Conservation (phyloP, 2,329 filamentous ascomycete species). For the Cordyceps farinosa region DNA sequence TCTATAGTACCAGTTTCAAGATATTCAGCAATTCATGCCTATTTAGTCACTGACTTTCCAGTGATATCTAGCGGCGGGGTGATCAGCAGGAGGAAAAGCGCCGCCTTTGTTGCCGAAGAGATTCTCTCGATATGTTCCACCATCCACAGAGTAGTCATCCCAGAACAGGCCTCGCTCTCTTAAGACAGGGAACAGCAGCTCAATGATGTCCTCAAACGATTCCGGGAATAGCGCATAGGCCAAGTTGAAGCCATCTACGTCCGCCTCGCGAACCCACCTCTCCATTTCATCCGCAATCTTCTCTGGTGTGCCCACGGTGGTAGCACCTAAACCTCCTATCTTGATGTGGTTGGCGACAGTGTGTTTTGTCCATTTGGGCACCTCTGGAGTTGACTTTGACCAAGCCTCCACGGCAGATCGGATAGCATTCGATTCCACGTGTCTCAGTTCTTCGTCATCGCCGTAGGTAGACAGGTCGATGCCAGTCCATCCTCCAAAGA, state of each 20-base stretch:
- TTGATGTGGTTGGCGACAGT: conserved; percentile 32
- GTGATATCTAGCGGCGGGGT: conserved; percentile 38
- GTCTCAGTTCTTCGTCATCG: conserved; percentile 60
- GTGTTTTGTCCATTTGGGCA: conserved; percentile 35
- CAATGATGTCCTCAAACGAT: conserved; percentile 64
- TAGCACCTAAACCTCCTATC: conserved; percentile 31
- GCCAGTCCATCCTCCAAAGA: conserved; percentile 66
- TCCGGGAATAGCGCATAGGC: conserved; percentile 44
- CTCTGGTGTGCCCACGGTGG: conserved; percentile 30
- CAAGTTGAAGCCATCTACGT: conserved; percentile 57
- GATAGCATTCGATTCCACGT: conserved; percentile 60
- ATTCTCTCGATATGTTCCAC: conserved; percentile 43
- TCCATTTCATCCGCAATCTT: conserved; percentile 33
- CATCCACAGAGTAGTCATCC: conserved; percentile 42
- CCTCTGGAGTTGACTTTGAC: conserved; percentile 36
- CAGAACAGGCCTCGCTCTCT: conserved; percentile 54
- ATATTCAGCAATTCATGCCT: neutral
- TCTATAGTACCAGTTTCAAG: too few relatives aligned
- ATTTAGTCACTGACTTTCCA: conserved; percentile 34
- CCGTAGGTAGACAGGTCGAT: conserved; percentile 59
- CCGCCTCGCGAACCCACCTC: conserved; percentile 46
- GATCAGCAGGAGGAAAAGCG: conserved; percentile 34
- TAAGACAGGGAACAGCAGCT: conserved; percentile 61
- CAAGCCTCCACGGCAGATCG: conserved; percentile 47
- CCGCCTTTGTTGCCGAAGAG: conserved; percentile 35